Conservation (phyloP, 768 basidiomycete species). For the Leccinum subtestaceum region DNA sequence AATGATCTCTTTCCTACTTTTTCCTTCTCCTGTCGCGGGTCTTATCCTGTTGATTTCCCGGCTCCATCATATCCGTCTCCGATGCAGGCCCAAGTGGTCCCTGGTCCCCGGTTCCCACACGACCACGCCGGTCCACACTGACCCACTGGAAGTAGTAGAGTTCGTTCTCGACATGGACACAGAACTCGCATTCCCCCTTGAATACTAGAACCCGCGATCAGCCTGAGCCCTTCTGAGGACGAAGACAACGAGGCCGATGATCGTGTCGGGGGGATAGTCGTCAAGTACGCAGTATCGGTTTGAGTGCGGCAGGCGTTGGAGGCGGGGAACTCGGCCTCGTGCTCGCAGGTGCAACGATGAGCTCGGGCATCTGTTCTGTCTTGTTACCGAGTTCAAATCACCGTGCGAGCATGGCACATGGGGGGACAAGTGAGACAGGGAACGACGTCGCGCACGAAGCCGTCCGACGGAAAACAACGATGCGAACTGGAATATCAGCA, state of each 20-base stretch:
- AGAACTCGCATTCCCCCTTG: too few relatives aligned
- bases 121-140: conserved; percentile 10
- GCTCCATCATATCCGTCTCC: conserved; percentile 4
- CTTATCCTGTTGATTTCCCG: neutral
- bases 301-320: too few relatives aligned
- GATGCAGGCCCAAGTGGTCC: conserved; percentile 28
- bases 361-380: conserved; percentile 62
- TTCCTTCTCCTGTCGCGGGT: too few relatives aligned
- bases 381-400: conserved; percentile 44
- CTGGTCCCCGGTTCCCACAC: conserved; percentile 33
- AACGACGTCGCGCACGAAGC: neutral
- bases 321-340: too few relatives aligned
- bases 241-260: neutral
- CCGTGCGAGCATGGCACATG: neutral
- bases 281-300: too few relatives aligned
- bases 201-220: too few relatives aligned
- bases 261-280: too few relatives aligned
- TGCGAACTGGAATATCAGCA: conserved; percentile 15
- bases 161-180: neutral
- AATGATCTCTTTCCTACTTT: too few relatives aligned
- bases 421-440: neutral
- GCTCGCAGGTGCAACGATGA: conserved; percentile 44
- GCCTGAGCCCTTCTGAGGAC: neutral
- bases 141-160: neutral
- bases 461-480: neutral